A percentile compares a stretch with the other conserved stretches of the same genome.
These are phyloP conservation scores for Tylopilus orsonianus DNA, from an alignment of 1,284 basidiomycete genomes.

Conservation along the genomic window DNA sequence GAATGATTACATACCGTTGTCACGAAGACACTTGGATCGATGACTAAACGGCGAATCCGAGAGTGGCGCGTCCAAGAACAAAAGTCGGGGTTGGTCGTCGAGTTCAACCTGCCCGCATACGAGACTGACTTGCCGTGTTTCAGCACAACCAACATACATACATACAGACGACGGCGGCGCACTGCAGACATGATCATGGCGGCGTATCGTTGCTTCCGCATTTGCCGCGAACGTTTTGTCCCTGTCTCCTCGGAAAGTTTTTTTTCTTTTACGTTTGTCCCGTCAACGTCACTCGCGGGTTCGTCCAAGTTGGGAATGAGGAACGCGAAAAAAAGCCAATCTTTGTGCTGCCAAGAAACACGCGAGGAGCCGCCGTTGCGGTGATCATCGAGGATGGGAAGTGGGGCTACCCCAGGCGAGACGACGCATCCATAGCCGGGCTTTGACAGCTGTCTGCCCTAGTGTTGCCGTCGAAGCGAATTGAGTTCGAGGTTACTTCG, in stretches of 20 bases:
- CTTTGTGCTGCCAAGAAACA: not conserved
- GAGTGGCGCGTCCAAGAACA: too few relatives aligned
- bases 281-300: not conserved
- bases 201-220: conserved; percentile 1
- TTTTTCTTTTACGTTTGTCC: conserved; percentile 10
- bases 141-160: not conserved
- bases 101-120: not conserved
- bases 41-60: too few relatives aligned
- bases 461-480: too few relatives aligned
- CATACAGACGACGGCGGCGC: too few relatives aligned
- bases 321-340: not conserved
- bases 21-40: too few relatives aligned
- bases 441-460: not conserved
- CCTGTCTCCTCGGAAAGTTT: conserved; percentile 1
- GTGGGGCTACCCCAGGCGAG: not conserved
- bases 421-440: not conserved
- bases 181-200: too few relatives aligned
- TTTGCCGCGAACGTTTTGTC: not conserved
- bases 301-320: not conserved
- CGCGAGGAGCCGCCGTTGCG: not conserved
- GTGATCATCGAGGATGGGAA: not conserved
- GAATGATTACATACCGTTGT: not conserved
- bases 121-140: not conserved
- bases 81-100: not conserved
- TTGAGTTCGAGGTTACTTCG: too few relatives aligned